Conservation (phyloP, 2,329 filamentous ascomycete species). For the Fusarium staphyleae region DNA sequence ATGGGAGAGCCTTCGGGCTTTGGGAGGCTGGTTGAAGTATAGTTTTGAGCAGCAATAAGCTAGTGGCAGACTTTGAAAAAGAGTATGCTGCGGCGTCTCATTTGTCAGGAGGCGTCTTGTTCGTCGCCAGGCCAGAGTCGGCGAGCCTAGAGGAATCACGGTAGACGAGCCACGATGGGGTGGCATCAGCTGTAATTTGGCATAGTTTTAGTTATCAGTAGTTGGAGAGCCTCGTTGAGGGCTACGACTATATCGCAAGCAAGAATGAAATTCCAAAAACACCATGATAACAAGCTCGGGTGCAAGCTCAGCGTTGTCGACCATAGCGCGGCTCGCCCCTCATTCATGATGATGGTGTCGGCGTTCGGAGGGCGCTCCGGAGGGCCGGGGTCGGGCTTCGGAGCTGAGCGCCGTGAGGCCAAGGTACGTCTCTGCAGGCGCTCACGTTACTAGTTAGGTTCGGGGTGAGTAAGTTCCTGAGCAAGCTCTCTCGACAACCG, state of each 20-base stretch:
- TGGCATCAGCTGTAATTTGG: constrained; percentile 43
- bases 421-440: not conserved
- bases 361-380: constrained; percentile 34
- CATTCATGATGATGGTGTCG: not conserved
- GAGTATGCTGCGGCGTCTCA: constrained; percentile 29
- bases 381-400: constrained; percentile 35
- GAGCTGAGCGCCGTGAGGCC: constrained; percentile 24
- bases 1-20: constrained; percentile 89
- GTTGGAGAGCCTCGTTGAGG: constrained; percentile 23
- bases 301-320: not conserved
- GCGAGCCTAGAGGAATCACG: constrained; percentile 32
- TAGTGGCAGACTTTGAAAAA: constrained; percentile 15
- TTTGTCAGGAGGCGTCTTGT: constrained; percentile 36
- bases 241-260: constrained; percentile 26
- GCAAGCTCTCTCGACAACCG: constrained; percentile 10
- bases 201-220: constrained; percentile 41
- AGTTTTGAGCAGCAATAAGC: constrained; percentile 59
- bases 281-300: not conserved
- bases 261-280: constrained; percentile 25
- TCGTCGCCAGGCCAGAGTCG: constrained; percentile 24
- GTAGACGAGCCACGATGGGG: constrained; percentile 39
- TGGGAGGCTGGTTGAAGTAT: constrained; percentile 72
- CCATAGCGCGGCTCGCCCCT: too few species aligned
- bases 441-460: constrained; percentile 20
- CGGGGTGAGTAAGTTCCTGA: constrained; percentile 16